Percentiles rank a stretch among this genome's conserved stretches.
Evolutionary conservation across 345 rosid genomes (phyloP).

Genomic region (Geranium rotundifolium): DNA sequence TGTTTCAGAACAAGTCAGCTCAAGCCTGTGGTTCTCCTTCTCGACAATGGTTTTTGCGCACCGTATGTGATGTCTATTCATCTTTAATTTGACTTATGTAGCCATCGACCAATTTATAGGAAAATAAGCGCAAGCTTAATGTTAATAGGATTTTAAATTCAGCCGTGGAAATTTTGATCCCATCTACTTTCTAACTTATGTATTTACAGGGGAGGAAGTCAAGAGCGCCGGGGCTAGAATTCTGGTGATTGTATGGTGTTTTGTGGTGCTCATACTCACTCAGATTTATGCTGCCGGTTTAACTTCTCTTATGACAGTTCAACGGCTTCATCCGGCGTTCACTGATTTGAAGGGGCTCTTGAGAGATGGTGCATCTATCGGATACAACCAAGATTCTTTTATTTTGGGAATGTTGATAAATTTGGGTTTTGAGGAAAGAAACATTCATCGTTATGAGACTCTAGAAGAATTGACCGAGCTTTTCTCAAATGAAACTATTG

Average conservation of each 20-base stretch:
- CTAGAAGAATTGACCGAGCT: constrained; percentile 20
- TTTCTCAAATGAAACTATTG: constrained; percentile 22
- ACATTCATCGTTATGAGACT: constrained; percentile 6
- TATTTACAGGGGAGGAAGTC: constrained; percentile 44
- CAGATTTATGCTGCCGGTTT: constrained; percentile 71
- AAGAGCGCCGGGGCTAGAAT: constrained; percentile 30
- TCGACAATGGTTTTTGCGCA: constrained; percentile 50
- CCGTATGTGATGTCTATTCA: constrained; percentile 1
- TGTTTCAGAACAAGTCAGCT: constrained; percentile 26
- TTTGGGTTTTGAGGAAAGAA: constrained; percentile 11
- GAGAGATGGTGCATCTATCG: constrained; percentile 25
- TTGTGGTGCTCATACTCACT: constrained; percentile 49
- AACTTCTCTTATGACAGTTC: constrained; percentile 41
- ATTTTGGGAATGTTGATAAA: constrained; percentile 18
- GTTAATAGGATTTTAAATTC: no score
- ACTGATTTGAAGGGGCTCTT: constrained; percentile 27
- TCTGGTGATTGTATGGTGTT: constrained; percentile 50
- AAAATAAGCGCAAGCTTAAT: no score
- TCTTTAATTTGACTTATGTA: neutral
- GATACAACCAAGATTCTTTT: constrained; percentile 30
- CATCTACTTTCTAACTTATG: no score
- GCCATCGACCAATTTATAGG: neutral
- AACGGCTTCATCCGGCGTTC: constrained; percentile 35
- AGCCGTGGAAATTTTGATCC: no score
- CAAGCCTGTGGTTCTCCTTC: constrained; percentile 67